Percentiles rank a stretch among this genome's conserved stretches.
phyloP scores from a whole-genome alignment of 345 rosid species.

The Rhizophora mangle region DNA sequence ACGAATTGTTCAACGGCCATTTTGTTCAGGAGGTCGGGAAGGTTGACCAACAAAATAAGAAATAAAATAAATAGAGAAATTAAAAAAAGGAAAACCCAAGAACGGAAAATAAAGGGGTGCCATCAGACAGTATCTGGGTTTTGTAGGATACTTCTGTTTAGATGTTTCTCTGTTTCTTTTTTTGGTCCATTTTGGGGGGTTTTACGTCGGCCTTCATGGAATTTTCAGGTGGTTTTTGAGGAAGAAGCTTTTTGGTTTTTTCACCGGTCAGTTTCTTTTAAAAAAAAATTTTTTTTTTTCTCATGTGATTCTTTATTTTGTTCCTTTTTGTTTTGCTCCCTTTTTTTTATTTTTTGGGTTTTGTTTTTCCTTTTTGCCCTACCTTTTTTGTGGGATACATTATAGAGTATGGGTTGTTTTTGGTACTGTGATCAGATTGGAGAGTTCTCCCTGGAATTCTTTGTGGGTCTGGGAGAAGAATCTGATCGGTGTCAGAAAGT shows the following conservation, averaged over 20 bases:
- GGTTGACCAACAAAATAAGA: too few species aligned
- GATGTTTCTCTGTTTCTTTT: background rate
- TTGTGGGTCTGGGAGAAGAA: conserved; percentile 7
- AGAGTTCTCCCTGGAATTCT: conserved; percentile 3
- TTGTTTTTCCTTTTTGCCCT: too few species aligned
- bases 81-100: background rate
- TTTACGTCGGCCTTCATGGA: too few species aligned
- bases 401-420: background rate
- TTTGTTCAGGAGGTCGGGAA: too few species aligned
- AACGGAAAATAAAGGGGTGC: background rate
- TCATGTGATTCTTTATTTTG: background rate
- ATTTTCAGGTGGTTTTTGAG: background rate
- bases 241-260: background rate
- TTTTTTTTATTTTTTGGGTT: background rate
- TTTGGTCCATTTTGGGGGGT: background rate
- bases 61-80: background rate
- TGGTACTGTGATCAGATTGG: conserved; percentile 4
- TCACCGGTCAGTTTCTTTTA: conserved; percentile 12
- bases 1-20: too few species aligned
- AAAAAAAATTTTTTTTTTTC: background rate
- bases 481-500: background rate
- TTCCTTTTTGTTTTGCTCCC: background rate
- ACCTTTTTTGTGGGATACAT: too few species aligned
- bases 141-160: background rate
- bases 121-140: background rate